phyloP scores from a whole-genome alignment of 1,139 yeast species.

The Yamadazyma oceani region DNA sequence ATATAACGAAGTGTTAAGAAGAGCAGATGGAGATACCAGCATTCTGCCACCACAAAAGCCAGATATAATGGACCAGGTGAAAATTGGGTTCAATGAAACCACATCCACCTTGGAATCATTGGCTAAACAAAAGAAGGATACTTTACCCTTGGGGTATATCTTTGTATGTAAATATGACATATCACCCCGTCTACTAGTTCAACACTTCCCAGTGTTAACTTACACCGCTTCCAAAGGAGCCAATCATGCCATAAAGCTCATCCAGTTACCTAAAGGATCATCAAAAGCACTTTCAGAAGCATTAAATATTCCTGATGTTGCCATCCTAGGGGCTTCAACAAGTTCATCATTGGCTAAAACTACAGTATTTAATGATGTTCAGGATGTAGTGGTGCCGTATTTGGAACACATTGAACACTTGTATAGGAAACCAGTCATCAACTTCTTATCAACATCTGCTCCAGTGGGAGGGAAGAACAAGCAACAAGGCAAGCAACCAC shows the following conservation, averaged over 20 bases:
- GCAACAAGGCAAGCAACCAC: constrained; percentile 3
- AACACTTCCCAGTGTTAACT: constrained; percentile 54
- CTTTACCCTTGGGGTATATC: constrained; percentile 34
- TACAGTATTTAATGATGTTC: constrained; percentile 25
- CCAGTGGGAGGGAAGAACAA: constrained; percentile 26
- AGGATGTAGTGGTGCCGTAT: constrained; percentile 48
- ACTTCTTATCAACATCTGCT: constrained; percentile 40
- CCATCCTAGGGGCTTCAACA: constrained; percentile 1
- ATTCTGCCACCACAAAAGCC: constrained; percentile 1
- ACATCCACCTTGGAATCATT: constrained; percentile 51
- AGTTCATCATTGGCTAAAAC: background rate
- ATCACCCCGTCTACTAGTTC: constrained; percentile 44
- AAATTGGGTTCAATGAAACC: constrained; percentile 57
- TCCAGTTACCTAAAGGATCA: constrained; percentile 55
- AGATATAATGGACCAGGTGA: constrained; percentile 20
- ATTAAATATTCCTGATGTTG: constrained; percentile 29
- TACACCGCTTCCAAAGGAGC: constrained; percentile 40
- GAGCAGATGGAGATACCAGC: constrained; percentile 11
- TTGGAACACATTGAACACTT: constrained; percentile 25
- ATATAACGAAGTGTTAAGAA: constrained; percentile 23
- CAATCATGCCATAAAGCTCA: constrained; percentile 37
- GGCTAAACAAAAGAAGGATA: constrained; percentile 23
- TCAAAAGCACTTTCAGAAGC: constrained; percentile 34
- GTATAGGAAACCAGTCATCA: constrained; percentile 35
- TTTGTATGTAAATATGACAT: constrained; percentile 59